A percentile compares a stretch with the other conserved stretches of the same genome.
phyloP scores from a whole-genome alignment of 371 early-diverging fungal genomes.

The Syncephalastrum racemosum region DNA sequence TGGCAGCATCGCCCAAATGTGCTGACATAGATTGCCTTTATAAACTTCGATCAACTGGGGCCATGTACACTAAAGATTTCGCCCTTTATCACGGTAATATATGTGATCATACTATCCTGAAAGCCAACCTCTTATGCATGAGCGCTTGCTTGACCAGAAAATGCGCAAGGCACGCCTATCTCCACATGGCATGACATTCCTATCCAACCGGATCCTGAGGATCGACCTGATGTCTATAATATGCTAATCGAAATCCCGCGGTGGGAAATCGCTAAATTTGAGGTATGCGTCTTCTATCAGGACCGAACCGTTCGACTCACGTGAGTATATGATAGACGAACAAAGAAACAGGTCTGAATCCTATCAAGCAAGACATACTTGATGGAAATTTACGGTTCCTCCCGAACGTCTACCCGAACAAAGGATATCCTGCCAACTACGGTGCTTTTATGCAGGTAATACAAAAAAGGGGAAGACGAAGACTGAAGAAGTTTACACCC shows the following conservation, averaged over 20 bases:
- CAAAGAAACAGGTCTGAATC: slow-evolving; percentile 80
- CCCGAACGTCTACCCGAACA: slow-evolving; percentile 87
- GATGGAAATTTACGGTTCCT: slow-evolving; percentile 88
- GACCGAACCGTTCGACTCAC: background rate
- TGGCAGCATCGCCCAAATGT: no score
- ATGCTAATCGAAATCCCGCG: slow-evolving; percentile 91
- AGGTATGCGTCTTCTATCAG: slow-evolving; percentile 43
- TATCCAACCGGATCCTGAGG: slow-evolving; percentile 6
- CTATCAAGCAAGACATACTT: slow-evolving; percentile 84
- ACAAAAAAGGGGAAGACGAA: background rate
- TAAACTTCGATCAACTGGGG: background rate
- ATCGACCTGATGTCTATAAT: slow-evolving; percentile 57
- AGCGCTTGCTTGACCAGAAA: background rate
- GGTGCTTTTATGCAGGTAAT: slow-evolving; percentile 77
- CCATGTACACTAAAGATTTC: background rate
- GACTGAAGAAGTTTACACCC: background rate
- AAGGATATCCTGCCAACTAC: slow-evolving; percentile 95
- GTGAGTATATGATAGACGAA: slow-evolving; percentile 49
- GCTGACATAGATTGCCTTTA: no score
- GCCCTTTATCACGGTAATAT: background rate
- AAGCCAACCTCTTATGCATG: background rate
- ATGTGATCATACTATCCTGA: background rate
- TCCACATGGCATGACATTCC: slow-evolving; percentile 15
- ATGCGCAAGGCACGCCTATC: slow-evolving; percentile 12
- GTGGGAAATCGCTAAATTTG: slow-evolving; percentile 93